Conservation (phyloP, 2,329 filamentous ascomycete species). For the Endothia cerciana region DNA sequence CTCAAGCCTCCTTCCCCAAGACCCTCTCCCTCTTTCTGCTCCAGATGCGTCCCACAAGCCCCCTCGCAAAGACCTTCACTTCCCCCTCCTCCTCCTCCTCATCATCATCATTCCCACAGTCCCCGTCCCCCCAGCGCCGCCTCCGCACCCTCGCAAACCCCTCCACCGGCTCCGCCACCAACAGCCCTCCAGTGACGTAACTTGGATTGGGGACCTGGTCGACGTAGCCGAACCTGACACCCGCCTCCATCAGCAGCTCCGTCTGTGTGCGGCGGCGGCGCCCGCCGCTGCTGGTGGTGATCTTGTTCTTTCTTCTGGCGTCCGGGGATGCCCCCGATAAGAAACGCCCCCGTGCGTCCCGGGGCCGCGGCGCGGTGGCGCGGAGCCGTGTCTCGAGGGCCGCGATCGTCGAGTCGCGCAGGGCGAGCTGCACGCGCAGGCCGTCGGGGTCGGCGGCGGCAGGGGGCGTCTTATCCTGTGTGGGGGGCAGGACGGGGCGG, state of each 20-base stretch:
- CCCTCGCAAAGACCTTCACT: background rate
- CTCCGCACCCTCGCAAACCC: background rate
- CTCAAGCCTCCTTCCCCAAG: background rate
- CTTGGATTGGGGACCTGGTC: slow-evolving; percentile 20
- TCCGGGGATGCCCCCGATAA: background rate
- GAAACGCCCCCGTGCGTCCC: background rate
- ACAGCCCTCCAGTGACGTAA: slow-evolving; percentile 9
- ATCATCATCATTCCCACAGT: background rate
- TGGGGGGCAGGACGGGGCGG: too few relatives aligned
- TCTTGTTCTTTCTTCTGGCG: background rate
- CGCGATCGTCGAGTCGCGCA: background rate
- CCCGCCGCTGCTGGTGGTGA: background rate
- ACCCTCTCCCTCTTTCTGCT: background rate
- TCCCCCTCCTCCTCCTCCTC: background rate
- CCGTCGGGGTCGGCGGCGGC: background rate
- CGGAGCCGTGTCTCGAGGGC: background rate
- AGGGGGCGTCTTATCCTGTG: too few relatives aligned
- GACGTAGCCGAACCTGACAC: slow-evolving; percentile 12
- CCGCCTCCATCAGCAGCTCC: slow-evolving; percentile 17
- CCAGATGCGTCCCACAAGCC: background rate
- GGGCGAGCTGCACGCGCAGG: background rate
- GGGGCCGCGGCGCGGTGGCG: background rate
- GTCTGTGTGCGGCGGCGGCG: slow-evolving; percentile 11
- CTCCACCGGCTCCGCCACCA: slow-evolving; percentile 4
- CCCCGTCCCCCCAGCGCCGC: background rate